phyloP scores from a whole-genome alignment of 2,329 filamentous ascomycete species.

The Botrytis aclada region DNA sequence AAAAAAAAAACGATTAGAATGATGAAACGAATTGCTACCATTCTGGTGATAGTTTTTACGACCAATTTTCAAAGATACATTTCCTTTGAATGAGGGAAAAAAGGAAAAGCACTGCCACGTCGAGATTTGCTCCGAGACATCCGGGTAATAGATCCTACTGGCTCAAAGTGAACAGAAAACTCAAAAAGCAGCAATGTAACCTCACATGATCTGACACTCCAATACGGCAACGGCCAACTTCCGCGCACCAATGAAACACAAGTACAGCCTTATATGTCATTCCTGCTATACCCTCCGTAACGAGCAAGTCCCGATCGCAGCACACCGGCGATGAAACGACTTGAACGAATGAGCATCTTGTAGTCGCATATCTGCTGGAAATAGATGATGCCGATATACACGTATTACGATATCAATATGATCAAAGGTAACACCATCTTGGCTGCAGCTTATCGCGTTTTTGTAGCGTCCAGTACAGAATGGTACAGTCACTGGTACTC shows the following conservation, averaged over 20 bases:
- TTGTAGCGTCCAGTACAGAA: neutral
- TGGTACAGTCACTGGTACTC: constrained; percentile 12
- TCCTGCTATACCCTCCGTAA: constrained; percentile 22
- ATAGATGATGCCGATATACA: constrained; percentile 8
- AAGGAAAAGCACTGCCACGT: constrained; percentile 17
- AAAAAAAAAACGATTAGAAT: neutral
- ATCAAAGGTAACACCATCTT: constrained; percentile 20
- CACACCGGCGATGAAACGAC: constrained; percentile 12
- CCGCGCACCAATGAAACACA: constrained; percentile 23
- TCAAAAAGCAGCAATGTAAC: constrained; percentile 20
- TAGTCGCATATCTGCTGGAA: neutral
- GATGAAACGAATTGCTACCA: neutral
- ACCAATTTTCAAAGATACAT: neutral
- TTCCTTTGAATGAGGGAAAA: neutral
- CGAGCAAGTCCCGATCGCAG: constrained; percentile 7
- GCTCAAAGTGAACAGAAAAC: neutral
- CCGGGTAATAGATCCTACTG: constrained; percentile 14
- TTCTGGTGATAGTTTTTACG: constrained; percentile 4
- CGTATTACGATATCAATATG: constrained; percentile 18
- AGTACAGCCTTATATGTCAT: constrained; percentile 20
- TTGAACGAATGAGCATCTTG: constrained; percentile 10
- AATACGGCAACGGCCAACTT: constrained; percentile 18
- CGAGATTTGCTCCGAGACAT: constrained; percentile 19
- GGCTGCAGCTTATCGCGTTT: constrained; percentile 13
- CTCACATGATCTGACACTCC: constrained; percentile 21